Base-by-base conservation (phyloP, 75 land plant species). In the Cunninghamia lanceolata region DNA sequence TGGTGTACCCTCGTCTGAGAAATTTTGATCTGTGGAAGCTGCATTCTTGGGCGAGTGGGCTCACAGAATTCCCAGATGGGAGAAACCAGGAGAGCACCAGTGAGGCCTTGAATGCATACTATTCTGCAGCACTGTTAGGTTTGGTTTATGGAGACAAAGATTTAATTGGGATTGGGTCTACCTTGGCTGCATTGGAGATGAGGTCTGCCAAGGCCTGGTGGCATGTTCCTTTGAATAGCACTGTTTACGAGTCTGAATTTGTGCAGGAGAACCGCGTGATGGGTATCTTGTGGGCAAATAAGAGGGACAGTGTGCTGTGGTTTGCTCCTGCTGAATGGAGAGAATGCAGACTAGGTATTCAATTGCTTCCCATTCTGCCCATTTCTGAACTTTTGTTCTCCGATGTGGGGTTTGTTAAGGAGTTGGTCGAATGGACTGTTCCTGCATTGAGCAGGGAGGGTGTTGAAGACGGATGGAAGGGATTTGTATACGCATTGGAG, bases 31-130 rank as follows among this genome's bases (percentile, higher is more conserved):
- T 90, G 63, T 98, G 94, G 92, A 91, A 93, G 88, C 68, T 98
- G 87, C 99, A 98, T 84, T 98, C 99, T n/a, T 98, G 99, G 99
- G 99, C 99, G 39, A 91, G 95, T 8, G 99, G 99, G 34, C 73
- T 96, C 56, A 94, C 94, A 3, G 99, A 96, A 73, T 98, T 96
- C 74, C 93, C 91, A 13, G 97, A 98, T 85, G 99, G 99, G 13
- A 82, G 99, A 83, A 96, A 98, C 87, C 99, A 98, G 83, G 99
- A 98, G 94, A 96, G 97, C 91, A 96, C 99, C 0, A 94, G 99
- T 53, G 99, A 98, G 86, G 97, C 99, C 0, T 88, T 96, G 38
- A 92, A 95, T 87, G 97, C 97, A 9, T 98, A 98, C 86, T 98
- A 98, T 71, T 90, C 97, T 13, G 99, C 97, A 0, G 93, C 96